Percentiles rank a stretch among this genome's conserved stretches.
phyloP scores from a whole-genome alignment of 305 asterid species.

The Solanum aculeatissimum region DNA sequence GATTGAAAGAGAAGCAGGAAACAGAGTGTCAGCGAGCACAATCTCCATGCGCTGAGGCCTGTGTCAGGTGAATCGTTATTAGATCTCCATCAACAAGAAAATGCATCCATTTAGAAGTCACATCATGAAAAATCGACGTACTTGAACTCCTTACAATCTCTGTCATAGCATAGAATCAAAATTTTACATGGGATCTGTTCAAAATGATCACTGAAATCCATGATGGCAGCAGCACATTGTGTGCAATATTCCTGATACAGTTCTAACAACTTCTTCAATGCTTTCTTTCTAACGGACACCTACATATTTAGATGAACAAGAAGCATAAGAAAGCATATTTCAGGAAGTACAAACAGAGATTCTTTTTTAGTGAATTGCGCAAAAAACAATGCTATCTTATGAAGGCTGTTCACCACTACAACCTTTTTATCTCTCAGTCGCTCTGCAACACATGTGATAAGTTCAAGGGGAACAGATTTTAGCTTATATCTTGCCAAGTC shows the following conservation, averaged over 20 bases:
- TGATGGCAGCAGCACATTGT: constrained; percentile 32
- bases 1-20: constrained; percentile 61
- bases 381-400: neutral
- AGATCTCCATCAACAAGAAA: neutral
- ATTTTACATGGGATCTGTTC: constrained; percentile 83
- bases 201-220: constrained; percentile 32
- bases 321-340: neutral
- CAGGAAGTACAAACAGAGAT: constrained; percentile 2
- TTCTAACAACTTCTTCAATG: constrained; percentile 67
- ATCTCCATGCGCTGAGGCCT: constrained; percentile 82
- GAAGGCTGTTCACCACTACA: constrained; percentile 6
- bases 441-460: constrained; percentile 50
- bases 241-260: constrained; percentile 71
- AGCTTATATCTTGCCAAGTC: constrained; percentile 53
- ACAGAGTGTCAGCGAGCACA: constrained; percentile 55
- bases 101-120: neutral
- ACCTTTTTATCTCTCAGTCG: constrained; percentile 96
- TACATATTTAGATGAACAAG: constrained; percentile 14
- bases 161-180: constrained; percentile 78
- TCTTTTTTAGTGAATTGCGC: neutral
- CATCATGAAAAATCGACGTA: constrained; percentile 7
- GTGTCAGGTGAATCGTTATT: constrained; percentile 8
- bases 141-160: constrained; percentile 84
- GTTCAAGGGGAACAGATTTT: constrained; percentile 32
- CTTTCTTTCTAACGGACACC: constrained; percentile 68